A percentile compares a stretch with the other conserved stretches of the same genome.
These are phyloP conservation scores for Papiliotrema laurentii DNA, from an alignment of 1,284 basidiomycete genomes.

Conservation along the genomic window DNA sequence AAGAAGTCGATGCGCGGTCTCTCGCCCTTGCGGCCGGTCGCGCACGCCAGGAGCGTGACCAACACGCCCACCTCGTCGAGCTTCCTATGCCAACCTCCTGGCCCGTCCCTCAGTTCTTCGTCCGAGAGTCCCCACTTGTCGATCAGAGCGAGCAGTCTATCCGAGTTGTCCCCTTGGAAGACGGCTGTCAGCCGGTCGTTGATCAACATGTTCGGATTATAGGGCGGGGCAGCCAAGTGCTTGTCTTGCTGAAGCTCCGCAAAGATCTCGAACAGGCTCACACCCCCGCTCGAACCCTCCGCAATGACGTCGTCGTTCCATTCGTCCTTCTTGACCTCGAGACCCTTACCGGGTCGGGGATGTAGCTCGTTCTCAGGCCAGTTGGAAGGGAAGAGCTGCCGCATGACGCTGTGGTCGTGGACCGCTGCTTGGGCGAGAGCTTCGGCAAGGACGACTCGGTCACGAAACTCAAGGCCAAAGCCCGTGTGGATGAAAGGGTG, in stretches of 20 bases:
- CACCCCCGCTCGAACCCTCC: no score
- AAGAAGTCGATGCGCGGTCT: conserved; percentile 63
- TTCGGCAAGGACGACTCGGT: conserved; percentile 56
- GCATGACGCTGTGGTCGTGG: conserved; percentile 29
- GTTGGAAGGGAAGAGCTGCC: conserved; percentile 12
- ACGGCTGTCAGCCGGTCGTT: conserved; percentile 50
- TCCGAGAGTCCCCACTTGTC: conserved; percentile 53
- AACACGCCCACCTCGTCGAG: conserved; percentile 57
- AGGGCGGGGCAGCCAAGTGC: conserved; percentile 53
- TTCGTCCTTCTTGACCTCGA: background rate
- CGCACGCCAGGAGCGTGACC: conserved; percentile 56
- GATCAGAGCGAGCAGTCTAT: conserved; percentile 54
- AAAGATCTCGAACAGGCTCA: conserved; percentile 31
- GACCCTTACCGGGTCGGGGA: background rate
- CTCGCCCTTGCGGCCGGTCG: conserved; percentile 54
- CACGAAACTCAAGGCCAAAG: conserved; percentile 61
- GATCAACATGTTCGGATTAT: conserved; percentile 54
- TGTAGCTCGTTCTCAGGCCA: conserved; percentile 17
- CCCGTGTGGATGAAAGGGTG: conserved; percentile 64
- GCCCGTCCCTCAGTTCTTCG: conserved; percentile 44
- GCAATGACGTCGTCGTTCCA: no score
- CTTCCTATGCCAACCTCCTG: conserved; percentile 48
- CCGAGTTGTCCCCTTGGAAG: conserved; percentile 49
- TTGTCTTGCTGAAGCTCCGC: conserved; percentile 15
- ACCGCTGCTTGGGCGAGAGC: conserved; percentile 58